phyloP scores from a whole-genome alignment of 768 basidiomycete species.

The Gloeophyllum trabeum region DNA sequence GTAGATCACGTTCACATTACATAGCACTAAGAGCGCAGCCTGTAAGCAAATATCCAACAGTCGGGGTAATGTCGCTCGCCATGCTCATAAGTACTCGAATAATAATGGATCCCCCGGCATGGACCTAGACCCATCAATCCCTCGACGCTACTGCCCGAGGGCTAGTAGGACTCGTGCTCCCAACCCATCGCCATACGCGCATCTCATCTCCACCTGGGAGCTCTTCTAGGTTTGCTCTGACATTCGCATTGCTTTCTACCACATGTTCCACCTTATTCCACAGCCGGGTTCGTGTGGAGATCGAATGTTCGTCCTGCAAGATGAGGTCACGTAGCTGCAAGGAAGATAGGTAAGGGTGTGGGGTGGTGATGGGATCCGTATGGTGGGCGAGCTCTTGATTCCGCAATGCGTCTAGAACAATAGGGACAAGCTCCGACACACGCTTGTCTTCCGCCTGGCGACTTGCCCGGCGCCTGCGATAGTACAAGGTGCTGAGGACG shows the following conservation, averaged over 20 bases:
- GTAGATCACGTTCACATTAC: background rate
- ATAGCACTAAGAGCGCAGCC: background rate
- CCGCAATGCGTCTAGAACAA: constrained; percentile 68
- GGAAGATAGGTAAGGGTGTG: constrained; percentile 72
- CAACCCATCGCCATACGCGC: constrained; percentile 89
- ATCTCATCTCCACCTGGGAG: constrained; percentile 77
- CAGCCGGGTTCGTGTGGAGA: constrained; percentile 47
- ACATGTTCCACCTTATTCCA: constrained; percentile 80
- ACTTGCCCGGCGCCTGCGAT: constrained; percentile 33
- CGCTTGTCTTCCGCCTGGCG: constrained; percentile 50
- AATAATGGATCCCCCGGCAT: no score
- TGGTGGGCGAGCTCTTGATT: constrained; percentile 79
- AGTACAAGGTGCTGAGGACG: constrained; percentile 9
- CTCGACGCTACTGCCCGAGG: constrained; percentile 1
- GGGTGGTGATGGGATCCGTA: constrained; percentile 65
- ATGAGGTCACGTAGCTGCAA: constrained; percentile 83
- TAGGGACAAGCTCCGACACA: constrained; percentile 64
- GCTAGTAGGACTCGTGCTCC: constrained; percentile 20
- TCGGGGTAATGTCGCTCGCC: background rate
- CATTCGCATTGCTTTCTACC: constrained; percentile 87
- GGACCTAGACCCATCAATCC: background rate
- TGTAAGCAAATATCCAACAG: background rate
- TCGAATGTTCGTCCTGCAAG: constrained; percentile 71
- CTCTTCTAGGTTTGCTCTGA: constrained; percentile 77
- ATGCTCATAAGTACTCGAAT: no score